A percentile compares a stretch with the other conserved stretches of the same genome.
Evolutionary conservation across 2,329 filamentous ascomycete species (phyloP).

Genomic region (Botrytis porri): DNA sequence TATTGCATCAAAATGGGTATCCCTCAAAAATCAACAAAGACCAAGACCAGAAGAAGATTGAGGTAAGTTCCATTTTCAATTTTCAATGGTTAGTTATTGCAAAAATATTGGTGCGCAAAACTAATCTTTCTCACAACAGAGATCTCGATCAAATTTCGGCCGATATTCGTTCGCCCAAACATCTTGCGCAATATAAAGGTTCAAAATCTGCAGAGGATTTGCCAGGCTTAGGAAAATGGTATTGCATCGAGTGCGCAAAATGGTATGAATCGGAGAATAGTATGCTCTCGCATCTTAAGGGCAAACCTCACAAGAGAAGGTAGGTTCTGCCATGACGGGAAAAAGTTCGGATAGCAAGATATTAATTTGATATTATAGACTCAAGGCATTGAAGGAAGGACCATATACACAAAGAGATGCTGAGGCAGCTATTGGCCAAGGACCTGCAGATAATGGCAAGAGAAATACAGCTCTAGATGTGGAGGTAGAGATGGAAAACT

Average conservation of each 20-base stretch:
- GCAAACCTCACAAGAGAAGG: slow-evolving; percentile 93
- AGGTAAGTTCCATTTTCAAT: slow-evolving; percentile 46
- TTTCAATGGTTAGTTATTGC: background rate
- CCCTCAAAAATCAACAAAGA: slow-evolving; percentile 61
- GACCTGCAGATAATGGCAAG: slow-evolving; percentile 62
- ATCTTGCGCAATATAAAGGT: slow-evolving; percentile 75
- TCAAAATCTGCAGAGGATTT: slow-evolving; percentile 82
- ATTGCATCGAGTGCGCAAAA: slow-evolving; percentile 92
- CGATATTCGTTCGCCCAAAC: slow-evolving; percentile 74
- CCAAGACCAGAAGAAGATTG: slow-evolving; percentile 70
- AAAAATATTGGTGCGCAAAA: slow-evolving; percentile 7
- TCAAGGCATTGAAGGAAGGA: slow-evolving; percentile 78
- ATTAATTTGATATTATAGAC: slow-evolving; percentile 47
- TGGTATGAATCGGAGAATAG: slow-evolving; percentile 89
- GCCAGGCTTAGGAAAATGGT: slow-evolving; percentile 79
- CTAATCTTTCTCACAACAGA: slow-evolving; percentile 47
- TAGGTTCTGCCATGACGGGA: slow-evolving; percentile 39
- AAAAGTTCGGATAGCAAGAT: background rate
- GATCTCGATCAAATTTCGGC: slow-evolving; percentile 90
- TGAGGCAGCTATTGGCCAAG: slow-evolving; percentile 71
- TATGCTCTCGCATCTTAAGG: slow-evolving; percentile 70
- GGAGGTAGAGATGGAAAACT: slow-evolving; percentile 43
- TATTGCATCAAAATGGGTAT: slow-evolving; percentile 57
- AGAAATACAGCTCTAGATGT: slow-evolving; percentile 39
- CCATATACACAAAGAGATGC: slow-evolving; percentile 84